These are phyloP conservation scores for Monosporascus sp. DNA, from an alignment of 2,329 filamentous ascomycete genomes.

Conservation along the genomic window DNA sequence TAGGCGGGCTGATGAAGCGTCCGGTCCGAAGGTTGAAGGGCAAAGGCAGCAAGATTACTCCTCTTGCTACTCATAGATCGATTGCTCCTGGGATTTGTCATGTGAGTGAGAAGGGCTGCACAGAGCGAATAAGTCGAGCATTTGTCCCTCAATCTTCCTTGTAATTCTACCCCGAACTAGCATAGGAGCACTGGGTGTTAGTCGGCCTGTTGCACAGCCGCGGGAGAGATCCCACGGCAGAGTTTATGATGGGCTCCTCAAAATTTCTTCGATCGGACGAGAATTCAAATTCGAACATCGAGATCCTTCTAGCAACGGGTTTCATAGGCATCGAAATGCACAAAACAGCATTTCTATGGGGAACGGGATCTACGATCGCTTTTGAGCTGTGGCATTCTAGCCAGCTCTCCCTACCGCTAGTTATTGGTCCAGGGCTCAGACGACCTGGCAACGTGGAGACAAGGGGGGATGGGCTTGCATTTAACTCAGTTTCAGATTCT, in stretches of 20 bases:
- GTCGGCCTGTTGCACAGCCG: too few relatives aligned
- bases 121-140: too few relatives aligned
- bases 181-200: too few relatives aligned
- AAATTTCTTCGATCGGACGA: not conserved
- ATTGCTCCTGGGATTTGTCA: too few relatives aligned
- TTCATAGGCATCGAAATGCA: not conserved
- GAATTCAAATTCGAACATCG: not conserved
- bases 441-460: not conserved
- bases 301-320: not conserved
- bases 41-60: not conserved
- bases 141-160: too few relatives aligned
- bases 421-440: not conserved
- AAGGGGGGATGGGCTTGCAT: not conserved
- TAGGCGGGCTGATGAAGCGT: too few relatives aligned
- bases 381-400: not conserved
- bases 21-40: not conserved
- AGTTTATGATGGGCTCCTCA: too few relatives aligned
- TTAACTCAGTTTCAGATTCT: not conserved
- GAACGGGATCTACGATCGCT: not conserved
- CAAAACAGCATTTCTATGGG: not conserved
- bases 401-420: not conserved
- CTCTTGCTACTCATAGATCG: not conserved
- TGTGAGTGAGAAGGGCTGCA: too few relatives aligned
- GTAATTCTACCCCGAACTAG: too few relatives aligned
- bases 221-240: too few relatives aligned